phyloP scores from a whole-genome alignment of 331 rosid species.

The Pyrus hybrid region DNA sequence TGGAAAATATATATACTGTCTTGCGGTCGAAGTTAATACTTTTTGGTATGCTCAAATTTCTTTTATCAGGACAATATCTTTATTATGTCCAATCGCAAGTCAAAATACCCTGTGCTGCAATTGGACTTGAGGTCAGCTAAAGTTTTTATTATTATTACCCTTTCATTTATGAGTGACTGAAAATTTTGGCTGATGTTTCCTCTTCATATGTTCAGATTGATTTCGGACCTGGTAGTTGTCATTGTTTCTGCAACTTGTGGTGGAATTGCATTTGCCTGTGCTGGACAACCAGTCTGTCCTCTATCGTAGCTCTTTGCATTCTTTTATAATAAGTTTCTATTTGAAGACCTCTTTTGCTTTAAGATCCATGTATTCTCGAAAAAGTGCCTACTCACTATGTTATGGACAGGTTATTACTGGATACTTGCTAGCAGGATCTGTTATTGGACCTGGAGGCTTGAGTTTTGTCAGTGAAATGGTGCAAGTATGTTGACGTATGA shows the following conservation, averaged over 20 bases:
- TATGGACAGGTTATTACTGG: slow-evolving; percentile 76
- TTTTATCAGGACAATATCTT: slow-evolving; percentile 78
- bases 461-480: slow-evolving; percentile 97
- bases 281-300: slow-evolving; percentile 86
- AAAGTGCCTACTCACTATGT: slow-evolving; percentile 5
- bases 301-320: slow-evolving; percentile 17
- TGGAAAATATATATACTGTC: background rate
- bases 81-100: slow-evolving; percentile 80
- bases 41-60: background rate
- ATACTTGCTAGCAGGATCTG: slow-evolving; percentile 84
- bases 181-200: slow-evolving; percentile 17
- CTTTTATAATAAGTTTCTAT: background rate
- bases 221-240: slow-evolving; percentile 89
- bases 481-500: slow-evolving; percentile 56
- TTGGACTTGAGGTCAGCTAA: slow-evolving; percentile 64
- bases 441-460: slow-evolving; percentile 92
- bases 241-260: slow-evolving; percentile 96
- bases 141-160: background rate
- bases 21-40: background rate
- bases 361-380: background rate
- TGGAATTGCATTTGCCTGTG: slow-evolving; percentile 97
- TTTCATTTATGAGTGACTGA: slow-evolving; percentile 15
- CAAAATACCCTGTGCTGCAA: slow-evolving; percentile 91
- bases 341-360: slow-evolving; percentile 1
- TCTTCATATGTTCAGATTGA: slow-evolving; percentile 49